Conservation (phyloP, 1,284 basidiomycete genomes). For the Xanthoconium separans region DNA sequence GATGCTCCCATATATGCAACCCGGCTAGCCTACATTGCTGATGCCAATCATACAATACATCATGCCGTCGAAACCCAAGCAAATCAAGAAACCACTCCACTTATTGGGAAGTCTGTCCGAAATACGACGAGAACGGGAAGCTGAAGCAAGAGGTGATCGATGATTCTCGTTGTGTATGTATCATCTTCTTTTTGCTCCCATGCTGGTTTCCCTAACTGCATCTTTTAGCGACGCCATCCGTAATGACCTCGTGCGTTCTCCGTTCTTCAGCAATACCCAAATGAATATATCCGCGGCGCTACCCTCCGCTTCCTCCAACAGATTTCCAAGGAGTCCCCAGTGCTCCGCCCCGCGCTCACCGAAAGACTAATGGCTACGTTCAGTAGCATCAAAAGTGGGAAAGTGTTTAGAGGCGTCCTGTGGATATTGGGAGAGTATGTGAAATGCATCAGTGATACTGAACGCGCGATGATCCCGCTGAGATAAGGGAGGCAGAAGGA, state of each 20-base stretch:
- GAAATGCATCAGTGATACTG: constrained; percentile 64
- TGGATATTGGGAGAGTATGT: constrained; percentile 99
- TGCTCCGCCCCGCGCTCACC: constrained; percentile 82
- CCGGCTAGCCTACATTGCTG: constrained; percentile 74
- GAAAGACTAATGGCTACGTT: constrained; percentile 87
- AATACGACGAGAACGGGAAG: constrained; percentile 96
- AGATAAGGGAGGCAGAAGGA: constrained; percentile 75
- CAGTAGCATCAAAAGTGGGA: constrained; percentile 91
- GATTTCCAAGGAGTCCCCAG: constrained; percentile 94
- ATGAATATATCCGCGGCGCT: constrained; percentile 98
- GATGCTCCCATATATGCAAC: background rate
- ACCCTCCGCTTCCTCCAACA: constrained; percentile 97
- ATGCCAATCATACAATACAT: constrained; percentile 97
- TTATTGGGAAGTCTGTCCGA: constrained; percentile 99
- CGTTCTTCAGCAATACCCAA: constrained; percentile 90
- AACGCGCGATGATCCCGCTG: constrained; percentile 75
- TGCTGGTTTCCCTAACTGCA: constrained; percentile 9
- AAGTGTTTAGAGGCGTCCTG: constrained; percentile 94
- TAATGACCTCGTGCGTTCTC: constrained; percentile 81
- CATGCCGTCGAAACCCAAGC: constrained; percentile 93
- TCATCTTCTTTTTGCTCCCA: background rate
- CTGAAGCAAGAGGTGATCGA: constrained; percentile 99
- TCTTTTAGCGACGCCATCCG: constrained; percentile 86
- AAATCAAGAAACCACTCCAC: constrained; percentile 97
- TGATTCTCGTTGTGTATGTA: constrained; percentile 97